Base-by-base conservation (phyloP, 1,139 yeast genomes). In the Ashbya aceris region DNA sequence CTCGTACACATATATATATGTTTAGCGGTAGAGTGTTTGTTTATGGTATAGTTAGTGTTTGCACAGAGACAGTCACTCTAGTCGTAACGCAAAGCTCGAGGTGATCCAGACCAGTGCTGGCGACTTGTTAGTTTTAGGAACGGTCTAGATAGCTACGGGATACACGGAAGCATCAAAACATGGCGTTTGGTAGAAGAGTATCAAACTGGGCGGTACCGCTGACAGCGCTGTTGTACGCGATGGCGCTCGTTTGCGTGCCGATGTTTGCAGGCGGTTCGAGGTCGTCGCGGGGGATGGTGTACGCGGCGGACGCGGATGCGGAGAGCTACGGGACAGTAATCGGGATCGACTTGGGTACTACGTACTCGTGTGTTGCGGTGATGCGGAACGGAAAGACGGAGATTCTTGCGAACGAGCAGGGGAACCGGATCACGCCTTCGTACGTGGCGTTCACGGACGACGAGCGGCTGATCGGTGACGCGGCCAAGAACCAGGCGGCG, bases 401-500 rank as follows among this genome's bases (percentile, higher is more conserved):
- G 71, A 87, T 87, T 69, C 85, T 87, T 71, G 95, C 96, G 71
- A 87, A 87, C 77, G 96, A 87, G 73, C 96, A 87, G 78, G 96
- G 96, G 81, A 86, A 86, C 89, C 85, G 96, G 77, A 93, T 85
- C 66, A 87, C 96, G 62, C 96, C 96, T 66, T 87, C 96, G 54
- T 87, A 84, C 77, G 96, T 87, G 67, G 96, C 96, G 59, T 87
- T 87, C 85, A 85, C 94, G 64, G 82, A 83, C 67, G 89, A 84
- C 74, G 96, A 87, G 78, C 83, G 96, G 78, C 78, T 86, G 66
- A 84, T 86, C 66, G 96, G 96, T 76, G 96, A 86, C 70, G 95
- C 96, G 65, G 96, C 96, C 67, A 87, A 87, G 86, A 87, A 87
- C 74, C 96, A 87, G 76, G 96, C 96, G 66, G 96, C 96, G 66